Percentiles rank a stretch among this genome's conserved stretches.
Conservation (phyloP, 2,329 filamentous ascomycete genomes). For the Allantophomopsis cytisporea region DNA sequence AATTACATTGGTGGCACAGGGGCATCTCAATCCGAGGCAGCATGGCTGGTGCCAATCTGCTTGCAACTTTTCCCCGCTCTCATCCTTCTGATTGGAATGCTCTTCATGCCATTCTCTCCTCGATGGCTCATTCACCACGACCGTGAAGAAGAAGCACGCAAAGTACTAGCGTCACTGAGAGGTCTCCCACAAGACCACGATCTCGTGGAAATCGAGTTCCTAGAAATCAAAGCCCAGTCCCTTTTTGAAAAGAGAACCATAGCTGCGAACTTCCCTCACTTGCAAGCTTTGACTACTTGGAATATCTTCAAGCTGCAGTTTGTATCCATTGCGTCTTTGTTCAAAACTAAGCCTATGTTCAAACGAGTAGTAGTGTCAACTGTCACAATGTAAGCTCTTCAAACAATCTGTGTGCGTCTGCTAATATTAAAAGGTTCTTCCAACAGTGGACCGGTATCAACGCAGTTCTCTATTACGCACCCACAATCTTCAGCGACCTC, state of each 20-base stretch:
- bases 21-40: slow-evolving; percentile 43
- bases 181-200: slow-evolving; percentile 47
- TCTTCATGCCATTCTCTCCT: slow-evolving; percentile 70
- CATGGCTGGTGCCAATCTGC: slow-evolving; percentile 63
- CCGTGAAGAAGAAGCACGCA: slow-evolving; percentile 53
- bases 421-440: slow-evolving; percentile 25
- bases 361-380: slow-evolving; percentile 50
- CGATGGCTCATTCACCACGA: slow-evolving; percentile 61
- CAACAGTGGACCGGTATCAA: slow-evolving; percentile 35
- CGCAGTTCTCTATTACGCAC: slow-evolving; percentile 28
- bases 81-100: slow-evolving; percentile 54
- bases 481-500: slow-evolving; percentile 30
- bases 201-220: slow-evolving; percentile 59
- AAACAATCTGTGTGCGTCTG: neutral
- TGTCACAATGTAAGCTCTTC: slow-evolving; percentile 32
- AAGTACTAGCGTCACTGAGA: slow-evolving; percentile 50
- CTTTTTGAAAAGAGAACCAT: slow-evolving; percentile 64
- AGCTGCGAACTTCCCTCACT: slow-evolving; percentile 52
- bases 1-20: slow-evolving; percentile 55
- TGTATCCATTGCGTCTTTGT: slow-evolving; percentile 50
- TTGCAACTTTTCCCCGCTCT: slow-evolving; percentile 57
- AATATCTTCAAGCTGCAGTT: slow-evolving; percentile 58
- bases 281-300: slow-evolving; percentile 43
- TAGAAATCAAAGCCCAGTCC: slow-evolving; percentile 73
- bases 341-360: slow-evolving; percentile 53